Evolutionary conservation across 805 yeast genomes (phyloP).

Genomic region (Lipomyces anomalus): DNA sequence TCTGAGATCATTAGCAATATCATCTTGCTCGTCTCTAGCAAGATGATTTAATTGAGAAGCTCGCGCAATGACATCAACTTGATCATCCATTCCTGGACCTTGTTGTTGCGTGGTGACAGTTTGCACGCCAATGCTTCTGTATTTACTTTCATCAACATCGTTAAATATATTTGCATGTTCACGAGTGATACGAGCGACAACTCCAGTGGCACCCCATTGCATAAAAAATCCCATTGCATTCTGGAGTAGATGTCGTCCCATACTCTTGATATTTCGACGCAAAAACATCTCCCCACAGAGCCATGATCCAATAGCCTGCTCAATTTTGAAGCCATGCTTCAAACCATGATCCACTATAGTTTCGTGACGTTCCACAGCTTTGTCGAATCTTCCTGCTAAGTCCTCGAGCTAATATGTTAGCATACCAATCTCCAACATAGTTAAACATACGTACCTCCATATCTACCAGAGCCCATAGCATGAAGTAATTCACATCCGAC

Average conservation of each 20-base stretch:
- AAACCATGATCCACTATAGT: conserved; percentile 4
- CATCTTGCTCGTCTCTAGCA: background rate
- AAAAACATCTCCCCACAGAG: conserved; percentile 9
- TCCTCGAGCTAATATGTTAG: conserved; percentile 20
- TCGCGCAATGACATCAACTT: background rate
- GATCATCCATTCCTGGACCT: background rate
- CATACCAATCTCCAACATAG: too few species aligned
- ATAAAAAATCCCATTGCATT: conserved; percentile 3
- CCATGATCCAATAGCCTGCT: conserved; percentile 3
- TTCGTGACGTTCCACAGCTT: conserved; percentile 10
- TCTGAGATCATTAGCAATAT: background rate
- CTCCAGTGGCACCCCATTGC: conserved; percentile 15
- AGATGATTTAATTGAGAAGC: background rate
- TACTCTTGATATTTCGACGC: conserved; percentile 4
- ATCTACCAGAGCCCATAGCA: conserved; percentile 9
- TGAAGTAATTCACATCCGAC: conserved; percentile 1
- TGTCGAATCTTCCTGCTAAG: conserved; percentile 9
- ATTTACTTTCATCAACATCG: background rate
- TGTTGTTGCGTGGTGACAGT: conserved; percentile 6
- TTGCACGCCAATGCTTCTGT: conserved; percentile 14
- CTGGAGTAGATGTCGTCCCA: conserved; percentile 8
- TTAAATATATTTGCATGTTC: conserved; percentile 4
- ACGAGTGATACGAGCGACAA: conserved; percentile 5
- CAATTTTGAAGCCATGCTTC: conserved; percentile 2
- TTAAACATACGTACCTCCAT: conserved; percentile 12